phyloP scores from a whole-genome alignment of 768 basidiomycete species.

The Tylopilus balloui region DNA sequence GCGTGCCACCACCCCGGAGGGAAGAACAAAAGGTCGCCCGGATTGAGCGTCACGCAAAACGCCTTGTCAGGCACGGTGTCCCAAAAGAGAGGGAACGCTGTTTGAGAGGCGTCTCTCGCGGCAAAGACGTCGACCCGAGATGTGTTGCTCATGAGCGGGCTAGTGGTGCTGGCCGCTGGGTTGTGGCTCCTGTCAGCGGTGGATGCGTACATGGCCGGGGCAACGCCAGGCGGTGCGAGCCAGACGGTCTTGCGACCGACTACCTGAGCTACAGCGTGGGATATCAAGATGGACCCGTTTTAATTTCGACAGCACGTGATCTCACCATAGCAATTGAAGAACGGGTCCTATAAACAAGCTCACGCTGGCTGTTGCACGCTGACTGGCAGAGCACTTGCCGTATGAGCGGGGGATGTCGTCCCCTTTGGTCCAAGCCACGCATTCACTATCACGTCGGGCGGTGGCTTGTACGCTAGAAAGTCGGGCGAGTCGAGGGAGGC shows the following conservation, averaged over 20 bases:
- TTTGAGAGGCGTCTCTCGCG: constrained; percentile 15
- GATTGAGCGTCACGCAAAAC: constrained; percentile 56
- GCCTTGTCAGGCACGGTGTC: constrained; percentile 55
- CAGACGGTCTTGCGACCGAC: constrained; percentile 88
- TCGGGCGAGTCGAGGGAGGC: constrained; percentile 45
- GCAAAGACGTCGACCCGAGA: constrained; percentile 77
- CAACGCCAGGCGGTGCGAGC: constrained; percentile 70
- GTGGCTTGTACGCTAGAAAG: constrained; percentile 55
- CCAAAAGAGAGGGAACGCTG: constrained; percentile 50
- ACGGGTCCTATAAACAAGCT: constrained; percentile 67
- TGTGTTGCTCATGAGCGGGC: constrained; percentile 70
- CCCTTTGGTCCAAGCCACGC: constrained; percentile 79
- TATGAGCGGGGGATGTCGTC: constrained; percentile 87
- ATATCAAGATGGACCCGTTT: constrained; percentile 4
- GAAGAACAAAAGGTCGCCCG: constrained; percentile 86
- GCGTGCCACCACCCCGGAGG: constrained; percentile 96
- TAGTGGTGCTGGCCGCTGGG: constrained; percentile 36
- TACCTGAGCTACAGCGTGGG: constrained; percentile 62
- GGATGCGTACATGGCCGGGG: constrained; percentile 48
- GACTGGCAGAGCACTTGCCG: constrained; percentile 42
- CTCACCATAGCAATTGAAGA: constrained; percentile 85
- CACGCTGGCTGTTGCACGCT: constrained; percentile 3
- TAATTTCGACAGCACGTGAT: neutral
- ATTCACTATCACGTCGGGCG: constrained; percentile 64
- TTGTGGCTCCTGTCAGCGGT: constrained; percentile 27